Conservation (phyloP, 371 early-diverging fungal genomes). For the Actinomortierella wolfii region DNA sequence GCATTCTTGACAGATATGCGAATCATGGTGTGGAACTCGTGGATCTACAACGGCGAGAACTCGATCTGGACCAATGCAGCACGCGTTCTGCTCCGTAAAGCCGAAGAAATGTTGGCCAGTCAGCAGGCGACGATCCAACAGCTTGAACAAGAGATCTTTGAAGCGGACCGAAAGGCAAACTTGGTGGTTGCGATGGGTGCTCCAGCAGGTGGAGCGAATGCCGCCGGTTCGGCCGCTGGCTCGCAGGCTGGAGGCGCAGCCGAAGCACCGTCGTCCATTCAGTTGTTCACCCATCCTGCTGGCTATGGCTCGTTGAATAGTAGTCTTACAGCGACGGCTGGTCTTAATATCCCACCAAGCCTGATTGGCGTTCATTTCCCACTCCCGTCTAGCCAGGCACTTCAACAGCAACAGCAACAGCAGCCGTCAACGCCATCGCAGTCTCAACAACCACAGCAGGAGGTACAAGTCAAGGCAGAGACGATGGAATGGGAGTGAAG, state of each 20-base stretch:
- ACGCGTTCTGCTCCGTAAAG: constrained; percentile 14
- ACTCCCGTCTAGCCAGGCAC: not conserved
- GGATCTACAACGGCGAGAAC: constrained; percentile 39
- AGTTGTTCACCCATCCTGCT: constrained; percentile 28
- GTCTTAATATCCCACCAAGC: not conserved
- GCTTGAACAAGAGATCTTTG: constrained; percentile 36
- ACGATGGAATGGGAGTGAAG: constrained; percentile 34
- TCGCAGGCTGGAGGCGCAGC: constrained; percentile 4
- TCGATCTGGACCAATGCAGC: constrained; percentile 34
- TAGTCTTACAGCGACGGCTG: not conserved
- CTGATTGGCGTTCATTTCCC: not conserved
- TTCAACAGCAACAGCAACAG: not conserved
- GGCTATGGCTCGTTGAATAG: constrained; percentile 33
- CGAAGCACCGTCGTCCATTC: constrained; percentile 3
- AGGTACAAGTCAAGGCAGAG: constrained; percentile 29
- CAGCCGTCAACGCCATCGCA: not conserved
- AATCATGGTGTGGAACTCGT: constrained; percentile 45
- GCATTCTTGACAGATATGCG: constrained; percentile 41
- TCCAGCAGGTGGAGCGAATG: constrained; percentile 4
- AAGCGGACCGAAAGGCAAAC: constrained; percentile 32
- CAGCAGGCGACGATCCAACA: constrained; percentile 32
- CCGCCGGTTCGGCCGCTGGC: constrained; percentile 6
- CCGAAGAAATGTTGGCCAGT: constrained; percentile 28
- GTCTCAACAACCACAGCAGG: not conserved
- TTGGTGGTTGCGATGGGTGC: constrained; percentile 17